These are phyloP conservation scores for Yarrowia keelungensis DNA, from an alignment of 805 yeast genomes.

Conservation along the genomic window DNA sequence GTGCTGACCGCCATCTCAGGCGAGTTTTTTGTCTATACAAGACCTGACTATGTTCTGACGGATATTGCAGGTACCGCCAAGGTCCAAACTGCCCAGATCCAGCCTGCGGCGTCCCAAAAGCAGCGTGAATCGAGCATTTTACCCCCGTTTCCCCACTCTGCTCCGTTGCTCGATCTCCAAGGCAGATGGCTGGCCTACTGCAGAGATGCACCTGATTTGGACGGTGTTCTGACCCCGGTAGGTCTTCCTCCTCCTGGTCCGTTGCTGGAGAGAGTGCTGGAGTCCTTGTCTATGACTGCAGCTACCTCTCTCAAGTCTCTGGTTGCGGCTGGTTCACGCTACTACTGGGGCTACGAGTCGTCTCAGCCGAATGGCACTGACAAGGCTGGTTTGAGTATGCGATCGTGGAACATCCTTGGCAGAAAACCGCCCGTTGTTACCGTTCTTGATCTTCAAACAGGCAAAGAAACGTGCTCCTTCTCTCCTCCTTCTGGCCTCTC, in stretches of 20 bases:
- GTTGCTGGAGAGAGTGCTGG: conserved; percentile 9
- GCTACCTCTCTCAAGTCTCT: conserved; percentile 57
- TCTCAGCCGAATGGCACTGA: neutral
- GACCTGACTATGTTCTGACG: neutral
- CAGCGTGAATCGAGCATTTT: conserved; percentile 15
- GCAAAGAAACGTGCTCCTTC: conserved; percentile 6
- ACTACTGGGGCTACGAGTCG: conserved; percentile 27
- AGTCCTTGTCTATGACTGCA: conserved; percentile 50
- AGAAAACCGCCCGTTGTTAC: conserved; percentile 26
- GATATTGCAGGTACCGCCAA: neutral
- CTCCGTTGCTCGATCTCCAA: conserved; percentile 14
- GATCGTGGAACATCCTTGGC: conserved; percentile 30
- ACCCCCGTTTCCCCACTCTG: conserved; percentile 13
- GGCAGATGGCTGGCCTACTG: conserved; percentile 35
- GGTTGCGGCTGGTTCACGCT: conserved; percentile 54
- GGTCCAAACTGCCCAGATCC: conserved; percentile 20
- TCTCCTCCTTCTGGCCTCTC: conserved; percentile 26
- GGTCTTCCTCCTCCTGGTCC: conserved; percentile 27
- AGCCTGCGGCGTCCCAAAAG: conserved; percentile 12
- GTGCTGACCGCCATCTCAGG: conserved; percentile 10
- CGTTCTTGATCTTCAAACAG: conserved; percentile 2
- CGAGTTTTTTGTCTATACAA: conserved; percentile 10
- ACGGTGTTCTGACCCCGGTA: conserved; percentile 5
- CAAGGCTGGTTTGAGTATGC: conserved; percentile 56
- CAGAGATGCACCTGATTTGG: conserved; percentile 16